These are phyloP conservation scores for Dichomitus squalens DNA, from an alignment of 1,284 basidiomycete genomes.

Conservation along the genomic window DNA sequence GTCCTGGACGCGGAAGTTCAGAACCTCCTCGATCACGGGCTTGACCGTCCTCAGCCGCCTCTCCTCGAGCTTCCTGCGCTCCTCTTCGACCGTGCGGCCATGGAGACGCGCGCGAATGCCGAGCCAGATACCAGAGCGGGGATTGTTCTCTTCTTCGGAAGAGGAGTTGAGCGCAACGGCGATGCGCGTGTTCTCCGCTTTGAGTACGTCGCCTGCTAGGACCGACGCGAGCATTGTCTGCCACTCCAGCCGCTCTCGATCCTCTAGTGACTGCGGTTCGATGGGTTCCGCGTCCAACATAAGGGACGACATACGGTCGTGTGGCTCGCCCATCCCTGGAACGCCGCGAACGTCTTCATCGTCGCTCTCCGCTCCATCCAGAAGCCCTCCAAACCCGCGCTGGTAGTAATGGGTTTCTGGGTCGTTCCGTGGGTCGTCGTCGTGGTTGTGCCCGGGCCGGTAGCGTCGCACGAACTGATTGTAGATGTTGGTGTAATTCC, in stretches of 20 bases:
- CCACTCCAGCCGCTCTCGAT: slow-evolving; percentile 89
- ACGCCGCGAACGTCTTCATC: slow-evolving; percentile 63
- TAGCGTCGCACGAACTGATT: slow-evolving; percentile 78
- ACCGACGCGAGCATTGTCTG: slow-evolving; percentile 93
- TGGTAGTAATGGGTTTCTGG: slow-evolving; percentile 78
- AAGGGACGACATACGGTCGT: slow-evolving; percentile 55
- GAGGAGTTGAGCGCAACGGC: slow-evolving; percentile 70
- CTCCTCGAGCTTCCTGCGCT: slow-evolving; percentile 82
- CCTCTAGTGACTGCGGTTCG: slow-evolving; percentile 67
- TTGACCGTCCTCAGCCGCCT: slow-evolving; percentile 82
- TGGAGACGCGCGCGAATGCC: slow-evolving; percentile 88
- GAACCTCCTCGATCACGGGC: slow-evolving; percentile 82
- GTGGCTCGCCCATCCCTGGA: slow-evolving; percentile 44
- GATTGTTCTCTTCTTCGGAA: slow-evolving; percentile 68
- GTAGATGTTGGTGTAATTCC: slow-evolving; percentile 69
- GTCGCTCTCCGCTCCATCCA: slow-evolving; percentile 75
- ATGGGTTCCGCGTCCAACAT: slow-evolving; percentile 61
- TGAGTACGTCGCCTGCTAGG: slow-evolving; percentile 89
- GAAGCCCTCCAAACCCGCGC: slow-evolving; percentile 67
- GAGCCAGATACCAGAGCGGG: slow-evolving; percentile 81
- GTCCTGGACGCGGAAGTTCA: slow-evolving; percentile 65
- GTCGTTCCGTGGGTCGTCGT: slow-evolving; percentile 71
- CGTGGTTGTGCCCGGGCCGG: slow-evolving; percentile 55
- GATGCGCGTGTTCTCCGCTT: slow-evolving; percentile 90
- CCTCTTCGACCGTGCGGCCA: slow-evolving; percentile 81